Conservation (phyloP, 2,329 filamentous ascomycete species). For the Chaetomiaceae sp. region DNA sequence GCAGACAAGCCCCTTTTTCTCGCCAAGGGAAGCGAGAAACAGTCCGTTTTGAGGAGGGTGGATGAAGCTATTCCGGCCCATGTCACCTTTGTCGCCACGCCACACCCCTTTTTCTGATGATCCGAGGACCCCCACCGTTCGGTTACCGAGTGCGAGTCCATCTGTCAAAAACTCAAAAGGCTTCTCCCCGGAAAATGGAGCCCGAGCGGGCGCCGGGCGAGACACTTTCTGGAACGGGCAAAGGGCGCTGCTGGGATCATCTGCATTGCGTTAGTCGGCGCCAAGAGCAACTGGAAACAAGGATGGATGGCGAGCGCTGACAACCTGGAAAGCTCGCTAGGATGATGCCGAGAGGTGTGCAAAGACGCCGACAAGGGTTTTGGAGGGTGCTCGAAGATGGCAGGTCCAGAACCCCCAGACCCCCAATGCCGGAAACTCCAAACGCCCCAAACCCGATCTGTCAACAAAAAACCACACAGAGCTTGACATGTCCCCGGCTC, state of each 20-base stretch:
- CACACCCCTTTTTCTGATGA: neutral
- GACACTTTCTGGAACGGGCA: neutral
- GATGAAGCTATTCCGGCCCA: slow-evolving; percentile 8
- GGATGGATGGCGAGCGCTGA: slow-evolving; percentile 3
- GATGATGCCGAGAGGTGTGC: neutral
- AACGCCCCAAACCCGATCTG: neutral
- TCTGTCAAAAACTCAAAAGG: neutral
- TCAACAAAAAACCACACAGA: neutral
- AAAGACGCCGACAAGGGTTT: too few species aligned
- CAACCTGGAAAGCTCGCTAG: neutral
- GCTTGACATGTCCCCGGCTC: too few species aligned
- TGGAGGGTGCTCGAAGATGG: too few species aligned
- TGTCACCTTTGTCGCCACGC: neutral
- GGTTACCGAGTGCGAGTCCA: neutral
- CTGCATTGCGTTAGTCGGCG: neutral
- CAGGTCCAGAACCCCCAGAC: too few species aligned
- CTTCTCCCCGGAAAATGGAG: neutral
- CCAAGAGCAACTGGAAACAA: slow-evolving; percentile 10
- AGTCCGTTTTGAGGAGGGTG: neutral
- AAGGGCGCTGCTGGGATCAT: neutral
- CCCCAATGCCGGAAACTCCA: neutral
- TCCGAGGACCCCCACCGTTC: slow-evolving; percentile 1
- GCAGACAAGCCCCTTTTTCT: slow-evolving; percentile 1
- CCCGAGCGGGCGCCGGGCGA: neutral
- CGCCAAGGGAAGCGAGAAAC: neutral